Percentiles rank a stretch among this genome's conserved stretches.
phyloP scores from a whole-genome alignment of 2,329 filamentous ascomycete species.

The Colletotrichum nymphaeae region DNA sequence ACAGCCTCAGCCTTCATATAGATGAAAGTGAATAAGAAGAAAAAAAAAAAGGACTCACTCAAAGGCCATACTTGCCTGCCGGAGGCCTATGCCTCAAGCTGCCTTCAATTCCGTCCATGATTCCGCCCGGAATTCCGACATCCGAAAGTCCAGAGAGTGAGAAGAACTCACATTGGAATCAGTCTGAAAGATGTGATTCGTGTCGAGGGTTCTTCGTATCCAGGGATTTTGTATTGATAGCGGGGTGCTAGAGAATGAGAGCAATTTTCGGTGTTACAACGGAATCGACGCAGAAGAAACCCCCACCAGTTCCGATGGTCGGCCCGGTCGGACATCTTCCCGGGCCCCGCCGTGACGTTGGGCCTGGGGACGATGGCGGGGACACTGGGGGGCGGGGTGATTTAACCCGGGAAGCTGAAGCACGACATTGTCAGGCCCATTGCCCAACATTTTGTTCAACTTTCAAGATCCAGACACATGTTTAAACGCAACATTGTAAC shows the following conservation, averaged over 20 bases:
- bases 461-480: background rate
- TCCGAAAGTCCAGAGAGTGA: background rate
- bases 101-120: background rate
- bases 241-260: background rate
- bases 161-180: background rate
- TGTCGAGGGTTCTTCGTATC: background rate
- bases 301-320: slow-evolving; percentile 33
- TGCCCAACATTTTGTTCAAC: background rate
- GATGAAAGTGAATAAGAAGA: background rate
- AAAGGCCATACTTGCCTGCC: background rate
- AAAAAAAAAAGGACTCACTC: background rate
- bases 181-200: background rate
- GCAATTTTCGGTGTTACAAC: background rate
- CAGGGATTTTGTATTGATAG: background rate
- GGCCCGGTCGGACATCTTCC: slow-evolving; percentile 34
- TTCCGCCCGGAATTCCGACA: background rate
- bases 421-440: background rate
- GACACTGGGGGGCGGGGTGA: slow-evolving; percentile 9
- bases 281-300: background rate
- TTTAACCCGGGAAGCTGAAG: slow-evolving; percentile 7
- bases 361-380: slow-evolving; percentile 2
- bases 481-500: slow-evolving; percentile 23
- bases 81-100: background rate
- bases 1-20: background rate
- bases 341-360: slow-evolving; percentile 25